Evolutionary conservation across 257 asterid genomes (phyloP), one percentile per base, ranked within the genome.

Genomic region (Misopates orontium): DNA sequence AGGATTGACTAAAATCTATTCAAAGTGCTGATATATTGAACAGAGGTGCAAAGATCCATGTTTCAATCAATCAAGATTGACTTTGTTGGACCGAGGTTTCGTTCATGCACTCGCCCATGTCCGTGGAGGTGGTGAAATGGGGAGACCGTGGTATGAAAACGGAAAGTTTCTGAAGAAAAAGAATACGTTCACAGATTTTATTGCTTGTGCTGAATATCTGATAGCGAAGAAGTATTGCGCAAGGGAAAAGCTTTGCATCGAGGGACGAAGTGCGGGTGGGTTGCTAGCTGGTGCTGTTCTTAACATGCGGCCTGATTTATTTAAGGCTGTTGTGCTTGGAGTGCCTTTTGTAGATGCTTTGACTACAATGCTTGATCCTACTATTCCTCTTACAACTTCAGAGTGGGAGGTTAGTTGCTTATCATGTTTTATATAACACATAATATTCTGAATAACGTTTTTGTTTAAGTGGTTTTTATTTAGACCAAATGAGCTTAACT

Each of bases 121-220:
- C 71, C 96, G 99, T 65, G 99, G 99, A 75, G 99, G 99, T 56
- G 98, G 99, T 73, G 99, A 93, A 82, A 83, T 93, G 97, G 99
- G 99, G 78, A 87, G 99, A 72, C 90, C 68, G n/a, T 93, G 99
- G 99, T 93, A 93, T 68, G 99, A 93, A 78, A 75, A 84, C 49
- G 99, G 99, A 67, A 93, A 93, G 65, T 83, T 90, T 65, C 83
- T 93, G 66, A 82, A 86, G 84, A 93, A 93, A 79, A 93, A 79
- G 59, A 87, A 93, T 68, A 93, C 99, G 7, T 93, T 93, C 82
- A 90, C 90, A 2, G 97, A 93, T 78, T 93, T 93, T 70, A 86
- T 90, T 71, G 80, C 91, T 32, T 87, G 87, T 14, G 89, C 99
- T 10, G 97, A 93, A 78, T 79, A 82, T 84, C 77, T 93, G 83